Percentiles rank a stretch among this genome's conserved stretches.
Evolutionary conservation across 768 basidiomycete genomes (phyloP).

Genomic region (Amanita pseudoporphyria): DNA sequence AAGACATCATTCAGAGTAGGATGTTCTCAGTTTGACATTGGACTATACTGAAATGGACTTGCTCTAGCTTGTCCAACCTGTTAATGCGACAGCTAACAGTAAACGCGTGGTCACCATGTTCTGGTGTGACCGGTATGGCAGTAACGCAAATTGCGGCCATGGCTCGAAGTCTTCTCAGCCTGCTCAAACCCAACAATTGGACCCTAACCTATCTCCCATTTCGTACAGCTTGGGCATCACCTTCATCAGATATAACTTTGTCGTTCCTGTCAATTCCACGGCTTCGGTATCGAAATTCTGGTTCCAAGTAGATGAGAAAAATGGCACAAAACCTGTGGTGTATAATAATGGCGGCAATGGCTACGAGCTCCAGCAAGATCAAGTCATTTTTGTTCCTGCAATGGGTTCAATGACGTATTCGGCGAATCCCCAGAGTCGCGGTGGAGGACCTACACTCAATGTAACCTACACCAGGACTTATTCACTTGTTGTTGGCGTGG

Average conservation of each 20-base stretch:
- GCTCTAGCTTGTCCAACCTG: constrained; percentile 25
- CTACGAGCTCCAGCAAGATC: constrained; percentile 34
- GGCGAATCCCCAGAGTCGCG: neutral
- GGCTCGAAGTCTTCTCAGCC: constrained; percentile 23
- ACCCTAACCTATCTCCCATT: constrained; percentile 27
- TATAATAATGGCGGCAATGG: constrained; percentile 33
- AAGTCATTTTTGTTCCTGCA: constrained; percentile 31
- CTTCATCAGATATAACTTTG: constrained; percentile 33
- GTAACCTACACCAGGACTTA: constrained; percentile 9
- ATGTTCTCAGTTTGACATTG: neutral
- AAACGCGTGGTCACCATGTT: constrained; percentile 31
- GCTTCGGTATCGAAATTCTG: constrained; percentile 39
- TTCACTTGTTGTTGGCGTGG: constrained; percentile 19
- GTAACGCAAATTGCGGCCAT: constrained; percentile 22
- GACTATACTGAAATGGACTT: constrained; percentile 1
- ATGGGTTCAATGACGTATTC: neutral
- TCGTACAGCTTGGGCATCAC: constrained; percentile 23
- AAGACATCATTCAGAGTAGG: constrained; percentile 30
- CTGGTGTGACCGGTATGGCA: constrained; percentile 33
- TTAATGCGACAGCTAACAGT: constrained; percentile 23
- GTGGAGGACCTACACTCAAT: neutral
- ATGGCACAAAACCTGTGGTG: constrained; percentile 25
- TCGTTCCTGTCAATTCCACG: constrained; percentile 28
- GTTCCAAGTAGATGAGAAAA: constrained; percentile 37
- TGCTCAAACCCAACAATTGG: constrained; percentile 20